phyloP scores from a whole-genome alignment of 2,329 filamentous ascomycete genomes.

The Alternaria rosae region DNA sequence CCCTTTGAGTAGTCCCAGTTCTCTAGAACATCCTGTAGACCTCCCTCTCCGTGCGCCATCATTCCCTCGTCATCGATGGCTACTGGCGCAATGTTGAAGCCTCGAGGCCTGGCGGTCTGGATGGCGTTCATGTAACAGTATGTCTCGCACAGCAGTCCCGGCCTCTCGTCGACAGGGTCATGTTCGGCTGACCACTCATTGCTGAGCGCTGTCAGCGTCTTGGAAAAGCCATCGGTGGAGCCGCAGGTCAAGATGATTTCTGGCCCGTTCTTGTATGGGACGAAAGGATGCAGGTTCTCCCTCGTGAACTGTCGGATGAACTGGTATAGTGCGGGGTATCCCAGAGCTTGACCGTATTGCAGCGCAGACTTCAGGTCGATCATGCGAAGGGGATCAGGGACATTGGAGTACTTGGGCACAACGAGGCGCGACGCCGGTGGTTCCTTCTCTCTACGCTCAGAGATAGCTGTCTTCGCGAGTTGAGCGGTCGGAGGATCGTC shows the following conservation, averaged over 20 bases:
- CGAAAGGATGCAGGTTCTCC: slow-evolving; percentile 78
- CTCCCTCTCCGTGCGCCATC: slow-evolving; percentile 74
- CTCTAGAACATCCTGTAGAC: slow-evolving; percentile 77
- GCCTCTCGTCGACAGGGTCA: slow-evolving; percentile 72
- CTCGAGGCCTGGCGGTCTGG: slow-evolving; percentile 70
- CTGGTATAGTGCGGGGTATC: slow-evolving; percentile 78
- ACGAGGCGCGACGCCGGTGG: slow-evolving; percentile 62
- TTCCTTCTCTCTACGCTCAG: slow-evolving; percentile 32
- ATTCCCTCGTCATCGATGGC: slow-evolving; percentile 82
- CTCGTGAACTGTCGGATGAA: slow-evolving; percentile 82
- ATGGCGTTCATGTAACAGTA: slow-evolving; percentile 84
- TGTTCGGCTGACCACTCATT: slow-evolving; percentile 76
- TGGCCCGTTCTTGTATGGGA: slow-evolving; percentile 78
- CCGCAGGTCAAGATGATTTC: slow-evolving; percentile 83
- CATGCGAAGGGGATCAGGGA: slow-evolving; percentile 68
- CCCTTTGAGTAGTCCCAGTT: slow-evolving; percentile 82
- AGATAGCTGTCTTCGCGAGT: slow-evolving; percentile 40
- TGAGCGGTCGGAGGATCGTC: slow-evolving; percentile 35
- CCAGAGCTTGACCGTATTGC: slow-evolving; percentile 85
- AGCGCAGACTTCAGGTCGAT: slow-evolving; percentile 83
- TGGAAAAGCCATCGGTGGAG: slow-evolving; percentile 84
- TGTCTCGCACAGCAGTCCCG: slow-evolving; percentile 79
- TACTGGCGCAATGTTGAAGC: slow-evolving; percentile 76
- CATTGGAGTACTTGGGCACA: slow-evolving; percentile 72
- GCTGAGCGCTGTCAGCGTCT: slow-evolving; percentile 76